Evolutionary conservation across 2,329 filamentous ascomycete species (phyloP).

Genomic region (Madurella mycetomatis): DNA sequence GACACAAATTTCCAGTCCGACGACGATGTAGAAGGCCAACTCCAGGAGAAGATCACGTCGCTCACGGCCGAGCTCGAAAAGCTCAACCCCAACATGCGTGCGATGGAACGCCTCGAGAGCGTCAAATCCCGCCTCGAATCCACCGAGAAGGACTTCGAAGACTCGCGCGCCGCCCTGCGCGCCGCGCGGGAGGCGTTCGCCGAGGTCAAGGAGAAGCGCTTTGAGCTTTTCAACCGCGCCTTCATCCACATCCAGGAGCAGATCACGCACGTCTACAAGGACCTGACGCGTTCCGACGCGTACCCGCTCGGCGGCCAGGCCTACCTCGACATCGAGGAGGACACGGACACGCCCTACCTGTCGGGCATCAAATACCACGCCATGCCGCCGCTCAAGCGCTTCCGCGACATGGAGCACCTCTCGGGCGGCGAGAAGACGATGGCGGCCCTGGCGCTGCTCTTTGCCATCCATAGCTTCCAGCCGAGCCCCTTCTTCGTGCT

Average conservation of each 20-base stretch:
- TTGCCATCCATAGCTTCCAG: constrained; percentile 95
- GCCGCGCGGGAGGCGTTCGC: constrained; percentile 54
- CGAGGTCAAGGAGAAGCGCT: constrained; percentile 73
- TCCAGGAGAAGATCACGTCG: constrained; percentile 72
- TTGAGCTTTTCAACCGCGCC: constrained; percentile 90
- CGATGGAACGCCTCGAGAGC: constrained; percentile 82
- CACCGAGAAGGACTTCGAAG: constrained; percentile 85
- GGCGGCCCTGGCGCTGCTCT: constrained; percentile 91
- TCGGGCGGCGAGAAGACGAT: constrained; percentile 98
- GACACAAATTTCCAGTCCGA: constrained; percentile 48
- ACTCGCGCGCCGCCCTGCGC: constrained; percentile 69
- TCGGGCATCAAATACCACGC: constrained; percentile 97
- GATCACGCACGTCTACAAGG: constrained; percentile 90
- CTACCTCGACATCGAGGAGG: constrained; percentile 88
- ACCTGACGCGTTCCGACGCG: constrained; percentile 83
- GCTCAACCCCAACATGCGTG: constrained; percentile 94
- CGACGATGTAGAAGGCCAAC: constrained; percentile 66
- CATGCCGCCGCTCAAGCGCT: constrained; percentile 96
- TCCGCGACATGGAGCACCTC: constrained; percentile 98
- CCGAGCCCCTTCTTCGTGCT: constrained; percentile 96
- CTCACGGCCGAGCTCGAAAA: constrained; percentile 82
- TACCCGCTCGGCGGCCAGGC: constrained; percentile 87
- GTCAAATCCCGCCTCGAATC: constrained; percentile 78
- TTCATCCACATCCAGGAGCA: constrained; percentile 94
- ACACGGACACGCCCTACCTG: constrained; percentile 93